A percentile compares a stretch with the other conserved stretches of the same genome.
Evolutionary conservation across 176 grass and related monocot genomes (phyloP).

Genomic region (Aegilops speltoides): DNA sequence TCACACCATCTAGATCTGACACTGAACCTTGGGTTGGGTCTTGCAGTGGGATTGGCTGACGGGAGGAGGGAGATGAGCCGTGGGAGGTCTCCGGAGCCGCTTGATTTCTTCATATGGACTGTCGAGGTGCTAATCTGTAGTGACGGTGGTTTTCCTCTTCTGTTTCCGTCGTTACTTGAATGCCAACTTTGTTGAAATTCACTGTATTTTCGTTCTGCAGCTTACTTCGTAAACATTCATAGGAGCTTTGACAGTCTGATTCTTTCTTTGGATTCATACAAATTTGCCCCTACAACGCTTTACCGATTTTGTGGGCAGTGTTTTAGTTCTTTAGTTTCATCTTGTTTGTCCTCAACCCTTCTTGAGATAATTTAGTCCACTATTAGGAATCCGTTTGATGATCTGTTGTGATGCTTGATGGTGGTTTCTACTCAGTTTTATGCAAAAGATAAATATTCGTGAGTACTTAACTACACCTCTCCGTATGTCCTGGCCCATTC

Average conservation of each 20-base stretch:
- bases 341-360: not conserved
- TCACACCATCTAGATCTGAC: not conserved
- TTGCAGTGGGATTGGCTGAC: conserved; percentile 25
- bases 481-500: not conserved
- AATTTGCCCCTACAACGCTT: not conserved
- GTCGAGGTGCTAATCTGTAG: conserved; percentile 44
- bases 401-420: not conserved
- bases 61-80: conserved; percentile 53
- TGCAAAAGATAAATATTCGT: not conserved
- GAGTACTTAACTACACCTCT: not conserved
- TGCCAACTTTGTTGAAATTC: not conserved
- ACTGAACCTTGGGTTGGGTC: not conserved
- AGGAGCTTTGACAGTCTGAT: not conserved
- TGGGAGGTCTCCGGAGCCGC: conserved; percentile 54
- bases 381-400: not conserved
- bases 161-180: not conserved
- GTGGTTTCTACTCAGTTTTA: not conserved
- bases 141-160: not conserved
- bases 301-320: not conserved
- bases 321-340: not conserved
- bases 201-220: not conserved
- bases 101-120: conserved; percentile 84
- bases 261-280: not conserved
- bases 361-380: not conserved
- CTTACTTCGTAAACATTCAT: not conserved